Base-by-base conservation (phyloP, 768 basidiomycete genomes). In the Suillus brevipes region DNA sequence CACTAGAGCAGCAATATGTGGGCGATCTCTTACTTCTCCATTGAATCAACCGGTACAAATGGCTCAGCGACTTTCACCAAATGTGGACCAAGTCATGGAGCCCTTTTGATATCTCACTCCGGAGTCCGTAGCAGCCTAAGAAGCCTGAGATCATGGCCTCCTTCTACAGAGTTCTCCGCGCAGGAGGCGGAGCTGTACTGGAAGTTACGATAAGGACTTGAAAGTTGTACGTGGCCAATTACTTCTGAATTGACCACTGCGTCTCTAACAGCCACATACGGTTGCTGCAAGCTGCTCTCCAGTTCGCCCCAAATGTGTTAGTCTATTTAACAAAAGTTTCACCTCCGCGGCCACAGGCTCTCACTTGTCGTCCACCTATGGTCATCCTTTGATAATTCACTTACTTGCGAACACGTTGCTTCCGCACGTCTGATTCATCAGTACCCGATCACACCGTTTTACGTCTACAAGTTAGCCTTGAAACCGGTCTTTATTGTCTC, bases 351-450 rank as follows among this genome's bases (percentile, higher is more conserved):
- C 57, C 40, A 40, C 57, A 59, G 38, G 38, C 38, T 42, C 28
- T 28, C 7, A 5, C 58, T 42, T 42, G 25, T 25, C 25, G 25
- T 59, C 58, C 25, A 42, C 8, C 38, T 59, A 59, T 59, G 38
- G 58, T 13, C 25, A 59, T 59, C 58, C 58, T 40, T 59, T 59
- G 25, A 40, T 59, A 76, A 74, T 71, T 77, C 74, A 74, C 74
- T 73, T 70, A 71, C 76, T 75, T 73, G 65, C 8, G 13, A 71
- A 76, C 75, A 75, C 75, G 75, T 76, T 77, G 76, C 55, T 73
- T 66, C 75, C 69, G 74, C 75, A 69, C 73, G 71, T 71, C 76
- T 76, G 57, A 66, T 66, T 56, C 38, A 53, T 66, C 57, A 36
- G 73, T 74, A 71, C 69, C 68, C 75, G 74, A 71, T 73, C 74